A percentile compares a stretch with the other conserved stretches of the same genome.
phyloP scores from a whole-genome alignment of 2,329 filamentous ascomycete species.

The Lasiodiplodia citricola region DNA sequence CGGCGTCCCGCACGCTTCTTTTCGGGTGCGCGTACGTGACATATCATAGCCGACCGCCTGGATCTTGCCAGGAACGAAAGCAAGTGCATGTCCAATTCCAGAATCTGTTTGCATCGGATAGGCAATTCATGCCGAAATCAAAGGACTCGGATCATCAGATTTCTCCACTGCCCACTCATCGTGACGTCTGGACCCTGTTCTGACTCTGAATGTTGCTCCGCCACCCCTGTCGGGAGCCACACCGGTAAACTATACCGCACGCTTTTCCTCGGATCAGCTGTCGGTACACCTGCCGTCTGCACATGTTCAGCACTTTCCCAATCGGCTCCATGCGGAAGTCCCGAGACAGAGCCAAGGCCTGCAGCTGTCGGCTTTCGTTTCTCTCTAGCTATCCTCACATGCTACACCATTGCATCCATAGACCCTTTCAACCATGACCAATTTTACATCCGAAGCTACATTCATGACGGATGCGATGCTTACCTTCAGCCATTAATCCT shows the following conservation, averaged over 20 bases:
- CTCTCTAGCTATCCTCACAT: background rate
- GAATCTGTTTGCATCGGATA: background rate
- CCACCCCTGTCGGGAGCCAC: background rate
- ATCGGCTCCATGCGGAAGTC: background rate
- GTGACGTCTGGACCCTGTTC: constrained; percentile 19
- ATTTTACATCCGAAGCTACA: background rate
- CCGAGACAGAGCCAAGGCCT: background rate
- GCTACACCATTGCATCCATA: background rate
- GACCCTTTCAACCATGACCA: background rate
- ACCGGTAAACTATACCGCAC: constrained; percentile 1
- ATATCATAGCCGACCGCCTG: constrained; percentile 5
- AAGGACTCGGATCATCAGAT: constrained; percentile 2
- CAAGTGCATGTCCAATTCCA: background rate
- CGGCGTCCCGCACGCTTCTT: constrained; percentile 9
- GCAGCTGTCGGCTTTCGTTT: background rate
- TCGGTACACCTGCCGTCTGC: constrained; percentile 15
- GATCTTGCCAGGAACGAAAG: background rate
- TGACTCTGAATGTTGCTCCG: background rate
- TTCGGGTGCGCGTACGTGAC: background rate
- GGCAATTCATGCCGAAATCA: constrained; percentile 6
- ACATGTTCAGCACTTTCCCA: background rate
- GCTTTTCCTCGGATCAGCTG: background rate
- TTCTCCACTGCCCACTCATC: constrained; percentile 1
- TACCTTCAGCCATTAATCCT: background rate
- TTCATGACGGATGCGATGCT: background rate